phyloP scores from a whole-genome alignment of 139 green algal genomes.

The Haematococcus lacustris region DNA sequence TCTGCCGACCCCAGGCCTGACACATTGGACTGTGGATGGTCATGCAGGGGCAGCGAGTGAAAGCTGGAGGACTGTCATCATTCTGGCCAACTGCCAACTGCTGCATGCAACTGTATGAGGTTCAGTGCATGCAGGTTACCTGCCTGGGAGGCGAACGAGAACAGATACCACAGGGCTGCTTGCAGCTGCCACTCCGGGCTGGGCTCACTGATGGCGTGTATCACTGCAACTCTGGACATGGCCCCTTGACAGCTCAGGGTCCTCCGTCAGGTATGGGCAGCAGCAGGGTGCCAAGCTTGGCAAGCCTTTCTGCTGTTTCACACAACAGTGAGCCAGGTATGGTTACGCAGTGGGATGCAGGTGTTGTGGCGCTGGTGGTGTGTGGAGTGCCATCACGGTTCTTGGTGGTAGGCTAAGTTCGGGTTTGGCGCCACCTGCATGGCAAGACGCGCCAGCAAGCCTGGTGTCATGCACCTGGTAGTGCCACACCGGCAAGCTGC shows the following conservation, averaged over 20 bases:
- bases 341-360: background rate
- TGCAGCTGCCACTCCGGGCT: background rate
- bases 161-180: slow-evolving; percentile 3
- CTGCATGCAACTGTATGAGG: background rate
- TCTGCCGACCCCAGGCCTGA: background rate
- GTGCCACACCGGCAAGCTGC: no score
- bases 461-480: no score
- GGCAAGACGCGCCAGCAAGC: no score
- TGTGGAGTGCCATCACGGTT: background rate
- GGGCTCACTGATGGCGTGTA: background rate
- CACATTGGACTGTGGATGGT: no score
- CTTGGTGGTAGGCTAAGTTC: no score
- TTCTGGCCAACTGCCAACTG: background rate
- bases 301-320: background rate
- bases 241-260: background rate
- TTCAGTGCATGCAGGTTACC: background rate
- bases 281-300: background rate
- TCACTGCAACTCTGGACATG: no score
- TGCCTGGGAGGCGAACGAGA: background rate
- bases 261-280: background rate
- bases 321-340: background rate
- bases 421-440: no score
- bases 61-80: no score
- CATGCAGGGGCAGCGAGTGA: no score
- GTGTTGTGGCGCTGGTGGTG: background rate